Evolutionary conservation across 140 eudicot species (phyloP), one percentile per base, ranked within the genome.

Genomic region (Anethum foeniculum): DNA sequence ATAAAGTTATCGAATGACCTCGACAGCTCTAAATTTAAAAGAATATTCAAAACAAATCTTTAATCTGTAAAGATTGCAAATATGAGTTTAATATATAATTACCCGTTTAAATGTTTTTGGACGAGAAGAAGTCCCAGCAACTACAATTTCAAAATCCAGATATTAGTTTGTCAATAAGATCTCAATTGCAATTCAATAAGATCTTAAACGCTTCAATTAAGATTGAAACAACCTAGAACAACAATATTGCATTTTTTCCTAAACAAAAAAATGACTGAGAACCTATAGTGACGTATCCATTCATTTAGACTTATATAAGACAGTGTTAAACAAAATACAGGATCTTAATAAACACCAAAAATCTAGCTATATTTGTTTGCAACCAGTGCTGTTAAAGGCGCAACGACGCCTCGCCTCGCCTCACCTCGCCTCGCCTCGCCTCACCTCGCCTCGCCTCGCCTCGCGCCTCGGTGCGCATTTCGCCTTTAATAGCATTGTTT

Each of bases 51-150:
- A 71, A 36, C 0, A 14, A 4, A 75, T 21, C 41, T n/a, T n/a
- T n/a, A 25, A 10, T 4, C n/a, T 74, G 18, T 44, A 19, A 44
- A 46, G 51, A 44, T 27, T 46, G 38, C 3, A 71, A n/a, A 38
- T 44, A 2, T 34, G 62, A 41, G 23, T 32, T 32, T 67, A 4
- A 67, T 32, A 67, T 28, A 4, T 3, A 58, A 60, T 49, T 83
- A 93, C 98, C 97, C 56, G 81, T 84, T 84, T 93, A 58, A 93
- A 93, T 8, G 96, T 91, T 77, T 96, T 93, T 60, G 98, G 98
- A 39, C 98, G 97, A 67, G 93, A 77, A 72, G 97, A 88, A 25
- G 92, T 84, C 30, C 98, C 98, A 82, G 97, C 93, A 81, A 86
- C 98, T 93, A 92, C 85, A 84, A 81, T n/a, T 72, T 4, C 36